Evolutionary conservation across 352 stramenopile species (phyloP).

Genomic region (Globisporangium rhizosaccharum): DNA sequence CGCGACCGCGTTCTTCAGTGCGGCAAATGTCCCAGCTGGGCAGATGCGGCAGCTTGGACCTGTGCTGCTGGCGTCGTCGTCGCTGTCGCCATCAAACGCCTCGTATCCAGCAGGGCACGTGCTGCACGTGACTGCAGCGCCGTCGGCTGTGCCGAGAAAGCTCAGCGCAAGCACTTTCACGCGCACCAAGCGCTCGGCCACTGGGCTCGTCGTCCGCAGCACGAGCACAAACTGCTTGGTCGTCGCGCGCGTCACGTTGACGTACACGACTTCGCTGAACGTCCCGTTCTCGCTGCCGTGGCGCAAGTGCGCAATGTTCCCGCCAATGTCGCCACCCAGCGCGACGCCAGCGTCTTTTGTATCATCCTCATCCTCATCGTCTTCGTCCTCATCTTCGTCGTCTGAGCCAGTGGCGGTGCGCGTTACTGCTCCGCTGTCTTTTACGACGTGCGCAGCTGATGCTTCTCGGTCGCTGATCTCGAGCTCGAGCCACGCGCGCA

Average conservation of each 20-base stretch:
- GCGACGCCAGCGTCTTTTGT: background rate
- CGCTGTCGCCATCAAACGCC: conserved; percentile 16
- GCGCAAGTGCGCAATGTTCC: conserved; percentile 39
- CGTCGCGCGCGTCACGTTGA: conserved; percentile 39
- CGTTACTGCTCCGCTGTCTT: conserved; percentile 2
- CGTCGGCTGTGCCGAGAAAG: conserved; percentile 45
- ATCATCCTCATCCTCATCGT: conserved; percentile 23
- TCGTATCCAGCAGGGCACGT: conserved; percentile 50
- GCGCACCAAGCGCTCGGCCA: conserved; percentile 37
- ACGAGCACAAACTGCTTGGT: conserved; percentile 57
- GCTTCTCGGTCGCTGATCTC: conserved; percentile 33
- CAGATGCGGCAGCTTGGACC: conserved; percentile 51
- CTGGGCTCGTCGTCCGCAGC: conserved; percentile 40
- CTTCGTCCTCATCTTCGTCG: conserved; percentile 7
- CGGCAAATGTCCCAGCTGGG: conserved; percentile 43
- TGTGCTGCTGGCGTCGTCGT: conserved; percentile 14
- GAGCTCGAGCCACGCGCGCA: conserved; percentile 66
- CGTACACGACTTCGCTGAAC: conserved; percentile 41
- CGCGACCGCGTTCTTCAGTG: conserved; percentile 27
- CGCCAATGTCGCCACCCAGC: conserved; percentile 18
- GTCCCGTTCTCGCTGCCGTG: conserved; percentile 69
- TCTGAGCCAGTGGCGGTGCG: background rate
- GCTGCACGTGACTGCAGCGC: conserved; percentile 47
- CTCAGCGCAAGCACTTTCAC: conserved; percentile 47
- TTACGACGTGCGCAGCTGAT: background rate